Base-by-base conservation (phyloP, 2,329 filamentous ascomycete species). In the Aureobasidium sp. region DNA sequence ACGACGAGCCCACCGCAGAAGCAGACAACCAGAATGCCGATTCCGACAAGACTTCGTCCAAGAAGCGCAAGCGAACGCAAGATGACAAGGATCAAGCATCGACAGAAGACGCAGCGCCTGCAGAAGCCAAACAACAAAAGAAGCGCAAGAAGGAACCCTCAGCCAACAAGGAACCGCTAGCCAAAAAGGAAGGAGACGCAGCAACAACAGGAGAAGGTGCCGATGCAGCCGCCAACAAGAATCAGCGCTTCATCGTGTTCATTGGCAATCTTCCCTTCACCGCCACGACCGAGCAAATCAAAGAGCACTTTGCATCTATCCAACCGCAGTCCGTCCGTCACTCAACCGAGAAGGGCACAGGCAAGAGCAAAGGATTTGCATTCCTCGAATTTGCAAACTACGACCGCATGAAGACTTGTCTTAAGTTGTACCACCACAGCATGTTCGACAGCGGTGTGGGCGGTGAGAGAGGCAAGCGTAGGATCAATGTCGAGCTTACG, bases 401-500 rank as follows among this genome's bases (percentile, higher is more conserved):
- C 76, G 89, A 92, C 75, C 85, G 88, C 72, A 95, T 96, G 91
- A 89, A 95, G 80, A 94, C 90, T 36, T 96, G 91, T 71, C 81
- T 97, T 64, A 90, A 92, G 75, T 85, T 91, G 66, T 93, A 93
- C 77, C 92, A 97, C 77, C 92, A 97, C 77, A 88, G 85, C 64
- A 82, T 82, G 66, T 95, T 97, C 72, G 78, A 84, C 75, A 80
- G 62, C 37, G 67, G 64, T n/a, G 68, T 66, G 55, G 63, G 66
- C 37, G 67, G 69, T 62, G 68, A 72, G 79, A 86, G 75, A 78
- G 79, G 66, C 17, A 77, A 86, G 57, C 81, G 93, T 68, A 89
- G 87, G 76, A 95, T 97, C 70, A 97, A 96, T 72, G 89, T 97
- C 29, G 93, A 97, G 77, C 77, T 97, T 67, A 96, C 91, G 83